Conservation (phyloP, 2,329 filamentous ascomycete species). For the Karstenula rhodostoma region DNA sequence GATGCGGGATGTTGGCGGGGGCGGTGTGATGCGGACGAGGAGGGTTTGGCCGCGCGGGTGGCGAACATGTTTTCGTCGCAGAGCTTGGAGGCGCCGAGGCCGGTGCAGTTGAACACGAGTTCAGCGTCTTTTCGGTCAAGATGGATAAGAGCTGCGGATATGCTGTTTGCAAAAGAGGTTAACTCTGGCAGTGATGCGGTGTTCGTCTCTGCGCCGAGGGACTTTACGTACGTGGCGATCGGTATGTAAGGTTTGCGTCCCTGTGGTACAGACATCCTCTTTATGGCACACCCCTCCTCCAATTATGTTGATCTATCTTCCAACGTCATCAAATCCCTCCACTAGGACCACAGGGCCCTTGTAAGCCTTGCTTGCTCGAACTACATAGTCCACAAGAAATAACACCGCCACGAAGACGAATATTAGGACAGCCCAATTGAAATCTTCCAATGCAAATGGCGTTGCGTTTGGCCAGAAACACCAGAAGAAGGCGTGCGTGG, state of each 20-base stretch:
- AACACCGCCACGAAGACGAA: constrained; percentile 40
- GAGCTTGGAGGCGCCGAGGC: constrained; percentile 51
- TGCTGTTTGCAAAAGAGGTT: constrained; percentile 35
- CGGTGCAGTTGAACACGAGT: constrained; percentile 54
- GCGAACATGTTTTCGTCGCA: constrained; percentile 50
- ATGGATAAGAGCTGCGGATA: constrained; percentile 22
- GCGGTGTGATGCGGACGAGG: constrained; percentile 51
- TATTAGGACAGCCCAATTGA: constrained; percentile 51
- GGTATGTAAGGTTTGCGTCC: too few species aligned
- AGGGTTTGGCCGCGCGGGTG: constrained; percentile 57
- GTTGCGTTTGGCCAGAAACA: constrained; percentile 50
- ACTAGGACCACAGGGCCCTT: constrained; percentile 43
- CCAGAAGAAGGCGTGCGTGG: constrained; percentile 51
- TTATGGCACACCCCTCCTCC: too few species aligned
- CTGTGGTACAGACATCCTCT: neutral
- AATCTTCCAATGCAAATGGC: constrained; percentile 32
- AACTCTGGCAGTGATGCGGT: constrained; percentile 37
- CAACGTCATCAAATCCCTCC: constrained; percentile 20
- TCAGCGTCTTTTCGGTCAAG: neutral
- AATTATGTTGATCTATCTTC: too few species aligned
- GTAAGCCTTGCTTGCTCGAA: constrained; percentile 44
- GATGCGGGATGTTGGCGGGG: constrained; percentile 33
- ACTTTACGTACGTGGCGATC: neutral
- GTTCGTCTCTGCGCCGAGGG: constrained; percentile 37
- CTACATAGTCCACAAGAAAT: constrained; percentile 38